A percentile compares a stretch with the other conserved stretches of the same genome.
These are phyloP conservation scores for Pyrenula aspistea DNA, from an alignment of 495 filamentous ascomycete genomes.

Conservation along the genomic window DNA sequence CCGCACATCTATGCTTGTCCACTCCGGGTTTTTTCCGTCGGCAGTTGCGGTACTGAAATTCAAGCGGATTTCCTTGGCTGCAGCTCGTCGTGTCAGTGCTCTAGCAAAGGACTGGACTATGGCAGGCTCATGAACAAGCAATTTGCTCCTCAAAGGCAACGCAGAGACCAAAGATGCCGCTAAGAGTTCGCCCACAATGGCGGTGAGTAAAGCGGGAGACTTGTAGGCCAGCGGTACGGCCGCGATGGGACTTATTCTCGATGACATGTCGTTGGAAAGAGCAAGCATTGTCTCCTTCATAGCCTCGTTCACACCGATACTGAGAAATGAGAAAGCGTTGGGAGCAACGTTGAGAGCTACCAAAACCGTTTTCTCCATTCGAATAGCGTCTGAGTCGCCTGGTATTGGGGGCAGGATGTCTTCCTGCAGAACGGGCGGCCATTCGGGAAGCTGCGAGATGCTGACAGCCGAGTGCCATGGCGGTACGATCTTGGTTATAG, in stretches of 20 bases:
- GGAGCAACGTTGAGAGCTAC: background rate
- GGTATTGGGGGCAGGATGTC: background rate
- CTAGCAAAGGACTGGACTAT: background rate
- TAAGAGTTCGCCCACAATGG: background rate
- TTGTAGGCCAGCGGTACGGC: background rate
- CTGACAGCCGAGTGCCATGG: background rate
- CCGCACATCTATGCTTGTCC: background rate
- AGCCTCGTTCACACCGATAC: background rate
- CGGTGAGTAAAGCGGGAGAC: background rate
- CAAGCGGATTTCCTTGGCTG: background rate
- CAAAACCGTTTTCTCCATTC: background rate
- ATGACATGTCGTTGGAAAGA: background rate
- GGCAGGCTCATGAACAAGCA: background rate
- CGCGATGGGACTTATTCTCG: background rate
- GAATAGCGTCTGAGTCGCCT: background rate
- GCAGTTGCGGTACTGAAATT: background rate
- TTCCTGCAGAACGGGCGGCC: background rate
- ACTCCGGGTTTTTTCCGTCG: background rate
- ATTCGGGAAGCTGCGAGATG: background rate
- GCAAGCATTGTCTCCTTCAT: background rate
- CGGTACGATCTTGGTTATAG: conserved; percentile 4
- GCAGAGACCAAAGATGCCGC: background rate
- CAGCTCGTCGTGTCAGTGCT: background rate
- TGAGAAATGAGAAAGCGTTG: background rate
- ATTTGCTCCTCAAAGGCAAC: background rate